phyloP scores from a whole-genome alignment of 108 stramenopile genomes.

The Ochromonas danica region DNA sequence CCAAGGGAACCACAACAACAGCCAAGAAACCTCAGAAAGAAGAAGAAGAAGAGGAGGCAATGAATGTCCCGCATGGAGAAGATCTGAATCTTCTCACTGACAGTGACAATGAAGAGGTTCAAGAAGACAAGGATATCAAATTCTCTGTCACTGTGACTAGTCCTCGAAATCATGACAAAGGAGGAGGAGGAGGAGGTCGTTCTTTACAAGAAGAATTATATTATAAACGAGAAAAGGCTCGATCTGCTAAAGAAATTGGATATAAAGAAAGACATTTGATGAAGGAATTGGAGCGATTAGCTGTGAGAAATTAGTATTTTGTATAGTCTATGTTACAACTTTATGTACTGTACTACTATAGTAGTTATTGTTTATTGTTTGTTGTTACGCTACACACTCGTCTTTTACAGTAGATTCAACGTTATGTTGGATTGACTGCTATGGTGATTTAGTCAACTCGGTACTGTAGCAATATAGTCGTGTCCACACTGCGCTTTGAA shows the following conservation, averaged over 20 bases:
- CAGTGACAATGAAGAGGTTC: background rate
- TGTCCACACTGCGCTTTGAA: too few species aligned
- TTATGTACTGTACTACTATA: too few species aligned
- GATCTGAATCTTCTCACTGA: background rate
- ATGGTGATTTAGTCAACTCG: too few species aligned
- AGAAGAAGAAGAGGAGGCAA: background rate
- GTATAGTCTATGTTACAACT: too few species aligned
- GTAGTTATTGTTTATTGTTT: too few species aligned
- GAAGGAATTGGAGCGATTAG: background rate
- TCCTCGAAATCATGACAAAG: background rate
- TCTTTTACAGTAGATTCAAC: too few species aligned
- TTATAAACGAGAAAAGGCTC: background rate
- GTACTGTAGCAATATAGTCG: too few species aligned
- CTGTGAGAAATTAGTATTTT: too few species aligned
- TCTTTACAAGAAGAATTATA: background rate
- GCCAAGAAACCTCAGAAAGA: background rate
- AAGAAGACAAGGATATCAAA: background rate
- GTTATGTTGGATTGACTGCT: too few species aligned
- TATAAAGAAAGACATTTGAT: background rate
- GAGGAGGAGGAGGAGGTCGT: background rate
- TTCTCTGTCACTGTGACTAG: background rate
- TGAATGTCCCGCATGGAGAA: background rate
- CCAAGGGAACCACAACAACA: background rate
- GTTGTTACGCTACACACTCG: too few species aligned
- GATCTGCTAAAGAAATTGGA: background rate